Base-by-base conservation (phyloP, 2,329 filamentous ascomycete species). In the Beauveria australis region DNA sequence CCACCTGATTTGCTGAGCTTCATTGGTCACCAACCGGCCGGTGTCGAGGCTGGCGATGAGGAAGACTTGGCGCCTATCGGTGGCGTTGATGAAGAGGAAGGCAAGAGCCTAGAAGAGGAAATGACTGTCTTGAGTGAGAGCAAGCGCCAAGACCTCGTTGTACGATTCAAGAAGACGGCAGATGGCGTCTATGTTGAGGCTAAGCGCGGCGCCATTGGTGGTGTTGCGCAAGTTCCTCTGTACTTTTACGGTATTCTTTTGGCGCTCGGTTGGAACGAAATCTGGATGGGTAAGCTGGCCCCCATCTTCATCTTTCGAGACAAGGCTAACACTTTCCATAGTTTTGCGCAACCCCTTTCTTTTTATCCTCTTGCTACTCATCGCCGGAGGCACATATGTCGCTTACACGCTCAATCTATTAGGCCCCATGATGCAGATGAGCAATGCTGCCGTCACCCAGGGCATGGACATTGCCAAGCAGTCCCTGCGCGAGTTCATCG, bases 101-200 rank as follows among this genome's bases (percentile, higher is more conserved):
- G 91, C 69, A 96, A 94, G 81, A 95, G 89, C 65, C 78, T 97
- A 24, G 92, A 97, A 70, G 94, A 97, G 72, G 94, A 99, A 76
- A 96, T 95, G 86, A 94, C 90, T 0, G 85, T 97, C n/a, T 81
- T 99, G 52, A 89, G 88, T 69, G 93, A 97, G 74, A 82, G 86
- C 65, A 96, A 97, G 77, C 85, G 90, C 63, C 90, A 96, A 71
- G 92, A 99, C 71, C 82, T 99, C 30, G 91, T 92, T 10, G 89
- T 96, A 16, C 84, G 94, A 60, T 99, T 99, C 82, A 97, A 97
- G 82, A 97, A 97, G 82, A 94, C 91, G 41, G 94, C 94, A 1
- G 94, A 99, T 71, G 94, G 92, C 8, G 93, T 99, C 4, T 99
- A 96, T 69, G 92, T 99, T 47, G 94, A 99, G 77, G 94, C 94